A percentile compares a stretch with the other conserved stretches of the same genome.
phyloP scores from a whole-genome alignment of 345 rosid genomes.

The Boechera retrofracta region DNA sequence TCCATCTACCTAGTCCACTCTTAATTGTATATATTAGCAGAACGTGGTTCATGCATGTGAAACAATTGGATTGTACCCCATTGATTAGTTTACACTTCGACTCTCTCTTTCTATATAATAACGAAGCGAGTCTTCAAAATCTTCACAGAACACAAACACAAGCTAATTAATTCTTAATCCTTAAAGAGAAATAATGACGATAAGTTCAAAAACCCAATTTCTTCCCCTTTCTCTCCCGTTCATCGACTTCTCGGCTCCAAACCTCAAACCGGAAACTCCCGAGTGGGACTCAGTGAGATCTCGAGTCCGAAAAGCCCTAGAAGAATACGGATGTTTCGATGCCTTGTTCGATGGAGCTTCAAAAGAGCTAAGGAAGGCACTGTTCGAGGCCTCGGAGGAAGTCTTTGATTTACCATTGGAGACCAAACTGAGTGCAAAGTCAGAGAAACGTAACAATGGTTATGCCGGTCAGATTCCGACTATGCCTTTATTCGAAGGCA shows the following conservation, averaged over 20 bases:
- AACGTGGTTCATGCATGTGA: no score
- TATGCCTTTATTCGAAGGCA: conserved; percentile 39
- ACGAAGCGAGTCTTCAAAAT: neutral
- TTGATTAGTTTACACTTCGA: neutral
- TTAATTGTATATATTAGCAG: no score
- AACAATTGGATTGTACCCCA: no score
- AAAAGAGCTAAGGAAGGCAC: conserved; percentile 37
- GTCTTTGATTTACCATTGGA: conserved; percentile 58
- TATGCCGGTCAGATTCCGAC: conserved; percentile 18
- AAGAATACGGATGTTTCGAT: conserved; percentile 67
- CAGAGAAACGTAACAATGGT: conserved; percentile 12
- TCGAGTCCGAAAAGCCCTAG: conserved; percentile 52
- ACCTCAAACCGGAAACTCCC: conserved; percentile 45
- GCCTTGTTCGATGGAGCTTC: conserved; percentile 54
- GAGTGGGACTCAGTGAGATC: conserved; percentile 52
- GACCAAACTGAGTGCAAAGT: conserved; percentile 46
- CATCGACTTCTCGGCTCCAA: conserved; percentile 48
- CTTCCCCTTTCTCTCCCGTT: conserved; percentile 45
- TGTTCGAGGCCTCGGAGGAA: conserved; percentile 50
- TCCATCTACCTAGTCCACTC: no score
- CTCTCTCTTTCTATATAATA: neutral
- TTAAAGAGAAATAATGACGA: neutral
- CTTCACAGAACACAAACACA: conserved; percentile 11
- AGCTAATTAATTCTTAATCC: neutral
- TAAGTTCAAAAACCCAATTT: neutral